These are phyloP conservation scores for Allium fistulosum DNA, from an alignment of 106 monocot genomes.

Conservation along the genomic window DNA sequence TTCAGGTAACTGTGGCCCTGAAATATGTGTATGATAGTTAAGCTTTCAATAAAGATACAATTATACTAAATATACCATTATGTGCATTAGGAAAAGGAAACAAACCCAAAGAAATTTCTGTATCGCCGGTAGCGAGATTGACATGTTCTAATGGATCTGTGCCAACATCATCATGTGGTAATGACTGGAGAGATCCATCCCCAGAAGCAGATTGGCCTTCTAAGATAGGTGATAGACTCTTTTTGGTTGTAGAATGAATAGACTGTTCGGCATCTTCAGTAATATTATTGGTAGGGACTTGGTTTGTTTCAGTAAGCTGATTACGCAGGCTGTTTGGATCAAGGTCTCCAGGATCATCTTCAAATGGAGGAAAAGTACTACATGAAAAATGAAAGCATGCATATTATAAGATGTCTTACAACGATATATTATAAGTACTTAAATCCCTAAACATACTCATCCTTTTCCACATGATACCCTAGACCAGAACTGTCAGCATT, in stretches of 20 bases:
- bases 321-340: conserved; percentile 4
- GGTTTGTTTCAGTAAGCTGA: not conserved
- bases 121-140: conserved; percentile 6
- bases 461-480: not conserved
- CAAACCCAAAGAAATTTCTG: conserved; percentile 30
- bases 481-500: not conserved
- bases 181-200: conserved; percentile 6
- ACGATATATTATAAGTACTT: not conserved
- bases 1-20: conserved; percentile 28
- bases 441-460: not conserved
- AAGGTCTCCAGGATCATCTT: conserved; percentile 11
- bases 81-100: not conserved
- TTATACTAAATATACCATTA: too few species aligned
- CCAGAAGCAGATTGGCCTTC: conserved; percentile 24
- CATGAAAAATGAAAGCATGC: not conserved
- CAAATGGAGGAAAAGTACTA: conserved; percentile 37
- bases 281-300: conserved; percentile 3
- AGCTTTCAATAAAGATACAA: too few species aligned
- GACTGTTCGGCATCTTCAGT: conserved; percentile 10
- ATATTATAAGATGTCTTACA: too few species aligned
- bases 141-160: conserved; percentile 15
- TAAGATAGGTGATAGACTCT: conserved; percentile 29
- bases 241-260: conserved; percentile 3
- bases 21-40: not conserved
- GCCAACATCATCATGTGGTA: not conserved